Evolutionary conservation across 1,284 basidiomycete genomes (phyloP).

Genomic region (Meripilus lineatus): DNA sequence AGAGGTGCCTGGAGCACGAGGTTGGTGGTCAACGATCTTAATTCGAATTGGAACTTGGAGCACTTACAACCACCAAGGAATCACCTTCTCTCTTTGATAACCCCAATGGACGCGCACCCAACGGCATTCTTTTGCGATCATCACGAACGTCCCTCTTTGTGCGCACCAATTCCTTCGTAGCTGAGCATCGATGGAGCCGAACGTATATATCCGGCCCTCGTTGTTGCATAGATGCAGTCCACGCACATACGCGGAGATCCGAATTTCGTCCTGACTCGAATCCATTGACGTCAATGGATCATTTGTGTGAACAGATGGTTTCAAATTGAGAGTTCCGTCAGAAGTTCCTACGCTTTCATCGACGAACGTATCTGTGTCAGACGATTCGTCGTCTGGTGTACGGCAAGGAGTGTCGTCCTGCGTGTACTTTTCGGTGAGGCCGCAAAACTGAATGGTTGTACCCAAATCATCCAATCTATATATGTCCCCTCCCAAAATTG

Average conservation of each 20-base stretch:
- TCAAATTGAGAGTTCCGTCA: neutral
- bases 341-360: neutral
- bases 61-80: conserved; percentile 19
- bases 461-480: conserved; percentile 35
- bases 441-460: conserved; percentile 27
- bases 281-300: too few relatives aligned
- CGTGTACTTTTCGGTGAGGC: conserved; percentile 11
- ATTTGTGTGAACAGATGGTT: too few relatives aligned
- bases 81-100: conserved; percentile 16
- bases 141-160: conserved; percentile 32
- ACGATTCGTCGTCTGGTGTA: conserved; percentile 5
- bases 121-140: conserved; percentile 32
- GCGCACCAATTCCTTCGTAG: conserved; percentile 33
- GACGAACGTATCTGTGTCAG: conserved; percentile 7
- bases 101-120: conserved; percentile 33
- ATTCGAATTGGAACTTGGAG: conserved; percentile 1
- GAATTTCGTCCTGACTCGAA: conserved; percentile 26
- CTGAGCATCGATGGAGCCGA: conserved; percentile 32
- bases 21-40: neutral
- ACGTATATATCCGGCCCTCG: conserved; percentile 36
- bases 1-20: conserved; percentile 17
- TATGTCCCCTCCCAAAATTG: conserved; percentile 36
- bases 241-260: conserved; percentile 24
- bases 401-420: conserved; percentile 1
- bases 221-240: conserved; percentile 32